A percentile compares a stretch with the other conserved stretches of the same genome.
Conservation (phyloP, 768 basidiomycete species). For the Mycena venus region DNA sequence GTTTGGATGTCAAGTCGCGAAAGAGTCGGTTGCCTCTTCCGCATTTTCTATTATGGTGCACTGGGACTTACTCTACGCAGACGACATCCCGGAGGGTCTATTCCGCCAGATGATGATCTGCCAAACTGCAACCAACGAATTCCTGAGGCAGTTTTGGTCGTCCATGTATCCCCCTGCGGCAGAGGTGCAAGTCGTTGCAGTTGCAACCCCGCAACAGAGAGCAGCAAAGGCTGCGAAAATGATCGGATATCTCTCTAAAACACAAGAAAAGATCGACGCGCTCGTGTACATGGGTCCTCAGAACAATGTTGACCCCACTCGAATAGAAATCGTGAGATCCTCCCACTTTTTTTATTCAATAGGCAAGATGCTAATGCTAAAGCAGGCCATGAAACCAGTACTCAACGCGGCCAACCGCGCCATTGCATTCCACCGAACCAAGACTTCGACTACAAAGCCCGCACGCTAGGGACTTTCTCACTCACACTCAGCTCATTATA, state of each 20-base stretch:
- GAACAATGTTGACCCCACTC: conserved; percentile 71
- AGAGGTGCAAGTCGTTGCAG: conserved; percentile 64
- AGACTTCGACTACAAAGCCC: conserved; percentile 46
- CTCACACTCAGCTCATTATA: conserved; percentile 1
- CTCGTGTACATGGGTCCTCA: conserved; percentile 74
- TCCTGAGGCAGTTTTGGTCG: conserved; percentile 96
- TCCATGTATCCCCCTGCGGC: conserved; percentile 82
- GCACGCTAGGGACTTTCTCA: conserved; percentile 34
- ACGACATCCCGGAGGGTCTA: conserved; percentile 83
- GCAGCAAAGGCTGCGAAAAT: conserved; percentile 88
- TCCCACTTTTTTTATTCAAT: background rate
- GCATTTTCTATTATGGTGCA: background rate
- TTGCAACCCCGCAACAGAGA: conserved; percentile 76
- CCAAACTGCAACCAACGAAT: conserved; percentile 95
- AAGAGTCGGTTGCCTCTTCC: conserved; percentile 65
- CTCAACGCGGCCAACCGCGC: conserved; percentile 82
- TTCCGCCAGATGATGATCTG: conserved; percentile 89
- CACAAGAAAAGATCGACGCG: conserved; percentile 84
- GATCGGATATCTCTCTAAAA: conserved; percentile 84
- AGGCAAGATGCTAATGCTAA: background rate
- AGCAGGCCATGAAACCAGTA: conserved; percentile 83
- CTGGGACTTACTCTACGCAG: conserved; percentile 54
- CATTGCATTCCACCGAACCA: conserved; percentile 64
- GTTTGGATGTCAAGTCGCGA: conserved; percentile 73
- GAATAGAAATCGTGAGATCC: conserved; percentile 73